phyloP scores from a whole-genome alignment of 140 eudicot species.

The Senecio squalidus region DNA sequence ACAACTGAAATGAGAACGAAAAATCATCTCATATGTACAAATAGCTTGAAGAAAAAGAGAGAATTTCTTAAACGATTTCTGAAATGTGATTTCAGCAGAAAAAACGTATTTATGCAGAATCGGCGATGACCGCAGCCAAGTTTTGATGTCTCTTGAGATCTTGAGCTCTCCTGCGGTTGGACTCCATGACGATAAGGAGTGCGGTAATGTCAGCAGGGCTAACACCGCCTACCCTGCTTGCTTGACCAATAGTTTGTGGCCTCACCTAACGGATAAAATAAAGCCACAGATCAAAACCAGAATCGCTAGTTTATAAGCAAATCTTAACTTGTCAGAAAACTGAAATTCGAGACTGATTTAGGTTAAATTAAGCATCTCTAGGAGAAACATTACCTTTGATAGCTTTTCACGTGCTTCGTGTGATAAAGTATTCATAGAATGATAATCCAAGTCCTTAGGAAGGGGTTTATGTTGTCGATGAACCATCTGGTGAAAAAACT shows the following conservation, averaged over 20 bases:
- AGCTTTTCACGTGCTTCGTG: constrained; percentile 96
- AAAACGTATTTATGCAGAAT: constrained; percentile 12
- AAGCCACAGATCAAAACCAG: background rate
- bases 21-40: constrained; percentile 11
- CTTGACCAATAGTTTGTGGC: constrained; percentile 96
- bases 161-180: constrained; percentile 63
- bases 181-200: constrained; percentile 72
- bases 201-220: constrained; percentile 99
- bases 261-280: constrained; percentile 45
- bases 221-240: constrained; percentile 97
- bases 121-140: constrained; percentile 28
- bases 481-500: constrained; percentile 53
- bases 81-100: background rate
- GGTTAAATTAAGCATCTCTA: too few species aligned
- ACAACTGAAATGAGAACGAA: background rate
- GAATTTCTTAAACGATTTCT: background rate
- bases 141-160: constrained; percentile 37
- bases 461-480: constrained; percentile 85
- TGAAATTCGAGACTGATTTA: too few species aligned
- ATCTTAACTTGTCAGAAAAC: background rate
- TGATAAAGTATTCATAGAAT: constrained; percentile 68
- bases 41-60: background rate
- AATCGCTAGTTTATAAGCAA: background rate
- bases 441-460: constrained; percentile 77
- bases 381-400: constrained; percentile 93